A percentile compares a stretch with the other conserved stretches of the same genome.
phyloP scores from a whole-genome alignment of 805 yeast species.

The Nakazawaea laoshanensis region DNA sequence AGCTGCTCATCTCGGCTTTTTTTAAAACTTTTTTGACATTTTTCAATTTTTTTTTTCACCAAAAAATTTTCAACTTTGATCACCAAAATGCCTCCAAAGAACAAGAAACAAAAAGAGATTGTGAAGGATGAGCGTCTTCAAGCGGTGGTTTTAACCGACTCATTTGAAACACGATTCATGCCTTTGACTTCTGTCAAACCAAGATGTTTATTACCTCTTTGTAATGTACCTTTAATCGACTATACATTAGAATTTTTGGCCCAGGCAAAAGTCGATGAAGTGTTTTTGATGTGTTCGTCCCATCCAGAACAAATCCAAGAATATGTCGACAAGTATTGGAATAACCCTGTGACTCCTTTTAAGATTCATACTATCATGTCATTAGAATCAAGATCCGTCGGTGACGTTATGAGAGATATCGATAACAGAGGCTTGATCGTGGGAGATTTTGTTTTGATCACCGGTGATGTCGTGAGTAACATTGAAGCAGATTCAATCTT shows the following conservation, averaged over 20 bases:
- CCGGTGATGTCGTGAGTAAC: constrained; percentile 95
- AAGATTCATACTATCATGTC: constrained; percentile 71
- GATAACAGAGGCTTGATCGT: constrained; percentile 85
- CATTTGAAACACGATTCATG: constrained; percentile 86
- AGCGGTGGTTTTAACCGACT: constrained; percentile 91
- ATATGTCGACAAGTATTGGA: constrained; percentile 73
- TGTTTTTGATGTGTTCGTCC: constrained; percentile 79
- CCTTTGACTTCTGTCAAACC: constrained; percentile 85
- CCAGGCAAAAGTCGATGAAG: constrained; percentile 83
- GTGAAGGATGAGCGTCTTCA: constrained; percentile 72
- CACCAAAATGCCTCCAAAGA: constrained; percentile 35
- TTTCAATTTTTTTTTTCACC: no score
- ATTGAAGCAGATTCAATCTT: constrained; percentile 58
- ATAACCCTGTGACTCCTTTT: constrained; percentile 66
- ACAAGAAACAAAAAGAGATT: constrained; percentile 46
- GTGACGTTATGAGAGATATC: constrained; percentile 95
- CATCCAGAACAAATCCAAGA: constrained; percentile 85
- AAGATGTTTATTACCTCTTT: constrained; percentile 85
- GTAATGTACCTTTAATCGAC: constrained; percentile 89
- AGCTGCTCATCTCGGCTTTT: no score
- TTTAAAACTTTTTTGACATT: no score
- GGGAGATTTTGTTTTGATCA: constrained; percentile 81
- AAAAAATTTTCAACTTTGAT: constrained; percentile 2
- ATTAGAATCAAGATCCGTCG: constrained; percentile 83
- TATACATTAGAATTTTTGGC: constrained; percentile 93